phyloP scores from a whole-genome alignment of 495 filamentous ascomycete species.

The Aspergillus conjunctus region DNA sequence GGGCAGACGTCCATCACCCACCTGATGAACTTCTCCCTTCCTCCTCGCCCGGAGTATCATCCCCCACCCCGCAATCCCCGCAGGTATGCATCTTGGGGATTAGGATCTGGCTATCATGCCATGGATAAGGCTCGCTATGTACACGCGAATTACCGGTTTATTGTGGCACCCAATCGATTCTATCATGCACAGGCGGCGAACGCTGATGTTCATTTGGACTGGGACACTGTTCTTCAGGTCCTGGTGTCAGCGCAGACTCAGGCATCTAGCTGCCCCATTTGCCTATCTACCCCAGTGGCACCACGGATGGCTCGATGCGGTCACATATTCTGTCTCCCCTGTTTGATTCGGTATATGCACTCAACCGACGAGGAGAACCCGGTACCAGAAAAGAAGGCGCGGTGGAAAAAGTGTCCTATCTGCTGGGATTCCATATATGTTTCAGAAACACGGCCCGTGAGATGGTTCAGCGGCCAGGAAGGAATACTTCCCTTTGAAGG shows the following conservation, averaged over 20 bases:
- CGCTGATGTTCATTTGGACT: constrained; percentile 88
- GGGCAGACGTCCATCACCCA: constrained; percentile 97
- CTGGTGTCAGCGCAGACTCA: constrained; percentile 89
- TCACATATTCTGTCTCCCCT: constrained; percentile 95
- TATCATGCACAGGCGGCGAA: constrained; percentile 81
- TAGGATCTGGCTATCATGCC: constrained; percentile 89
- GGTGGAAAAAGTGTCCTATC: constrained; percentile 95
- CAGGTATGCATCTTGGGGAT: constrained; percentile 76
- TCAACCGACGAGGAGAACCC: constrained; percentile 68
- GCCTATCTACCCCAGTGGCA: constrained; percentile 84
- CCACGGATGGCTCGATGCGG: constrained; percentile 97
- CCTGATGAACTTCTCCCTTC: constrained; percentile 86
- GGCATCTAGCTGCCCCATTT: constrained; percentile 87
- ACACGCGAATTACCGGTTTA: constrained; percentile 96
- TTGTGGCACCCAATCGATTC: constrained; percentile 79
- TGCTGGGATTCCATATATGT: constrained; percentile 89
- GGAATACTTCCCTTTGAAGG: constrained; percentile 75
- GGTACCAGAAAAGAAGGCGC: constrained; percentile 66
- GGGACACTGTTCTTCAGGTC: constrained; percentile 87
- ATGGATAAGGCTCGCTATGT: constrained; percentile 94
- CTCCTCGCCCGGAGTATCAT: constrained; percentile 70
- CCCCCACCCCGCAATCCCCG: constrained; percentile 58
- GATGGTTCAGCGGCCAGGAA: constrained; percentile 92
- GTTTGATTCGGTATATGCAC: constrained; percentile 94
- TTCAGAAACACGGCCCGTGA: constrained; percentile 84